These are phyloP conservation scores for Candida parachauliodes DNA, from an alignment of 805 yeast genomes.

Conservation along the genomic window DNA sequence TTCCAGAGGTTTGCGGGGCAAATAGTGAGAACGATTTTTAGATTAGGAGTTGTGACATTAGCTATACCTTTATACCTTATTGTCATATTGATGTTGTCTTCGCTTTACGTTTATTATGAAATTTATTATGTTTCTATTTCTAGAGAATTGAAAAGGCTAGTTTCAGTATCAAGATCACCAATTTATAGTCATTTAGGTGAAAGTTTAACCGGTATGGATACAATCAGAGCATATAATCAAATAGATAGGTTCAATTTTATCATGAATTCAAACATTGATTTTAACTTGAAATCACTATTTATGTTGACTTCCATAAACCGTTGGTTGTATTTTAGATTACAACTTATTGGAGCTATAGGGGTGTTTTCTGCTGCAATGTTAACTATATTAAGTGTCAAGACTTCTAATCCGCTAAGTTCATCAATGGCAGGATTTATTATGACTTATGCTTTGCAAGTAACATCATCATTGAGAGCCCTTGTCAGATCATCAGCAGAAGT, in stretches of 20 bases:
- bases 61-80: conserved; percentile 54
- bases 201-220: conserved; percentile 70
- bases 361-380: conserved; percentile 49
- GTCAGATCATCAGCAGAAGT: conserved; percentile 62
- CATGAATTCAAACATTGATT: conserved; percentile 50
- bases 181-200: conserved; percentile 82
- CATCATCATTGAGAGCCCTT: conserved; percentile 50
- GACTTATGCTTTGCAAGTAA: conserved; percentile 59
- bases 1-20: conserved; percentile 47
- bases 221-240: conserved; percentile 77
- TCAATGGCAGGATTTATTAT: conserved; percentile 64
- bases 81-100: conserved; percentile 44
- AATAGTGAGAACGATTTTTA: conserved; percentile 43
- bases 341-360: conserved; percentile 55
- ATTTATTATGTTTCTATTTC: conserved; percentile 64
- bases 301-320: conserved; percentile 55
- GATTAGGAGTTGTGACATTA: conserved; percentile 48
- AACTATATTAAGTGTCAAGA: conserved; percentile 37
- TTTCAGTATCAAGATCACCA: conserved; percentile 68
- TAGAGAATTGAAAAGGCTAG: conserved; percentile 74
- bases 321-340: conserved; percentile 63
- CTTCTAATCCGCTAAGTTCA: conserved; percentile 44
- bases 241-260: conserved; percentile 54
- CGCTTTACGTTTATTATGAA: conserved; percentile 68
- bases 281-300: conserved; percentile 44